These are phyloP conservation scores for Hyphodiscus hymeniophilus DNA, from an alignment of 495 filamentous ascomycete genomes.

Conservation along the genomic window DNA sequence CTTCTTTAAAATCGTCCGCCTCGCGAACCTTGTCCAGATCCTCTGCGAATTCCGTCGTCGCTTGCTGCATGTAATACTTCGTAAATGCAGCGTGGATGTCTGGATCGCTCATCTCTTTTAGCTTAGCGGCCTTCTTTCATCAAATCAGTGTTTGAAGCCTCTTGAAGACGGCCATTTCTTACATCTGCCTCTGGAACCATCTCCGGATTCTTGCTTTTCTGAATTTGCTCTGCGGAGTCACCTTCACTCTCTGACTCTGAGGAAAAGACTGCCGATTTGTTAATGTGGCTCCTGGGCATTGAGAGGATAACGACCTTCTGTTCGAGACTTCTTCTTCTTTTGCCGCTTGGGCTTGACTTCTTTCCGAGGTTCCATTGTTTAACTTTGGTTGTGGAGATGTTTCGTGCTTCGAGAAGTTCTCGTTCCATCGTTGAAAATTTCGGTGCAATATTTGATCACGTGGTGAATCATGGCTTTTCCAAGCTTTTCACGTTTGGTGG, in stretches of 20 bases:
- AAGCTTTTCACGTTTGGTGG: too few relatives aligned
- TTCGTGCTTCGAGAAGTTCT: too few relatives aligned
- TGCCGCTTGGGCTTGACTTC: slow-evolving; percentile 16
- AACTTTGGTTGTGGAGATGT: background rate
- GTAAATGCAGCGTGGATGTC: slow-evolving; percentile 41
- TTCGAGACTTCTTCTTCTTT: slow-evolving; percentile 23
- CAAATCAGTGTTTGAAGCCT: background rate
- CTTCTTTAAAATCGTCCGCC: slow-evolving; percentile 59
- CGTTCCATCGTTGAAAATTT: too few relatives aligned
- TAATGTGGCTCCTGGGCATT: background rate
- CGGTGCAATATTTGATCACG: too few relatives aligned
- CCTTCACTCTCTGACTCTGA: too few relatives aligned
- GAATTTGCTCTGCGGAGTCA: slow-evolving; percentile 8
- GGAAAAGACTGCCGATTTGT: slow-evolving; percentile 12
- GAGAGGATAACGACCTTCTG: slow-evolving; percentile 12
- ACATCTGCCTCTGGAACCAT: background rate
- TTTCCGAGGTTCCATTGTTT: slow-evolving; percentile 9
- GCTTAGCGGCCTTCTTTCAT: background rate
- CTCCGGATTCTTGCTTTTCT: too few relatives aligned
- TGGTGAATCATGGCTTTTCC: too few relatives aligned
- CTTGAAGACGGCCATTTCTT: background rate
- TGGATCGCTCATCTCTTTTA: slow-evolving; percentile 26
- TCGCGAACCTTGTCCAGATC: slow-evolving; percentile 59
- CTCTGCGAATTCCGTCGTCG: slow-evolving; percentile 61
- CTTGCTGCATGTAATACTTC: slow-evolving; percentile 53